Base-by-base conservation (phyloP, 768 basidiomycete species). In the Hypholoma sublateritium region DNA sequence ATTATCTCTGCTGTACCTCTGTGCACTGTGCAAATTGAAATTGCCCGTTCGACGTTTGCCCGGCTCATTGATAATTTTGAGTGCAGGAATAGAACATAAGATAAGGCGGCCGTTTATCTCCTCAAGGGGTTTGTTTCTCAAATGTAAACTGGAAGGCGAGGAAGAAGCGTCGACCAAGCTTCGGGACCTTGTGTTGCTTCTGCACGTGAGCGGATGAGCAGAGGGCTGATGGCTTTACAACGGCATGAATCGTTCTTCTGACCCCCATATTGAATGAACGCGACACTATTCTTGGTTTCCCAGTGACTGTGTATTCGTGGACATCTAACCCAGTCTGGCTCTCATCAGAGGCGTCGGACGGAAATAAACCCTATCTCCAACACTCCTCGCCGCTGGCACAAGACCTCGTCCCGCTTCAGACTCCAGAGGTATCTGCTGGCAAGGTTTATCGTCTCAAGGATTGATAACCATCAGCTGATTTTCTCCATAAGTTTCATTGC, bases 341-440 rank as follows among this genome's bases (percentile, higher is more conserved):
- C 5, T 9, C 9, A 6, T 32, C 28, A 32, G 28, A 32, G 28
- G 28, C 28, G 28, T 32, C 28, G 6, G 28, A 2, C 28, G 28
- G 28, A 32, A 32, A 32, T 32, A 32, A 32, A 7, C 5, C 28
- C 6, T 32, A 32, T 32, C 28, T 32, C 28, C 28, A 32, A 32
- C 47, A 37, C 17, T 50, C 17, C 34, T 49, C 16, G 17, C 24
- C 7, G 19, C 36, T 39, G 22, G 14, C 50, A 22, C 24, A 16
- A 24, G 24, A 16, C 22, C 28, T 14, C 9, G 19, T 41, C 50
- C 28, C 28, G 28, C 28, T 11, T 37, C 37, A 41, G 39, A 37
- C 49, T 50, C 35, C 34, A 51, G 37, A 22, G 21, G 37, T 16
- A 41, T 24, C 35, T 51, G 50, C 50, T 51, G 50, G 50, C 50